Base-by-base conservation (phyloP, 2,329 filamentous ascomycete genomes). In the Colletotrichum sansevieriae region DNA sequence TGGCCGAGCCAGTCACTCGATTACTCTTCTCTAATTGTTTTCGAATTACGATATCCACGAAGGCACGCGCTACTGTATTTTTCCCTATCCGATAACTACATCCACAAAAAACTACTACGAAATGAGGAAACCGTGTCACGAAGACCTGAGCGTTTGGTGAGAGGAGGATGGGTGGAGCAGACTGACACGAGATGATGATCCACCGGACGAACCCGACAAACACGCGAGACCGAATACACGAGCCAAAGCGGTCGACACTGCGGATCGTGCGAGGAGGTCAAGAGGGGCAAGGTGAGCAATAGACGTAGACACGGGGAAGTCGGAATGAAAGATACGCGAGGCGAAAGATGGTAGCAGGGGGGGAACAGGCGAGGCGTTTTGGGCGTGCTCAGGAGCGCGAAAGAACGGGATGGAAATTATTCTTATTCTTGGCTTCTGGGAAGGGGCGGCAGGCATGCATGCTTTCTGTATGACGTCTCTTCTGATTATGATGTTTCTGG, bases 31-130 rank as follows among this genome's bases (percentile, higher is more conserved):
- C 33, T 29, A 2, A 29, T 25, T 55, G 52, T 62, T 68, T 68
- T 43, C 41, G 57, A 58, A 49, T 55, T 55, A 62, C 57, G 63
- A 63, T 68, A 68, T 68, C 52, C 63, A 68, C 52, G 58, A 68
- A 55, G 51, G 11, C 52, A 59, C 58, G 44, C 46, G 47, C 29
- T 18, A 37, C 33, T 63, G 41, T 68, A 37, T 55, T 55, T 63
- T 57, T 55, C 37, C 22, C 18, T 25, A 5, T 59, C 11, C 39
- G 13, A 44, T 15, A 39, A 35, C 12, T 15, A 49, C 22, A 49
- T 18, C 37, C n/a, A 33, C 43, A 33, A 44, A 59, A 44, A 13
- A 41, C 9, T 18, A 37, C 6, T 10, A 60, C 29, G 39, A 39
- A 11, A 39, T 20, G 29, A 12, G 37, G 37, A 11, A 11, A 39